Conservation (phyloP, 1,284 basidiomycete genomes). For the Trichosporon sp. region DNA sequence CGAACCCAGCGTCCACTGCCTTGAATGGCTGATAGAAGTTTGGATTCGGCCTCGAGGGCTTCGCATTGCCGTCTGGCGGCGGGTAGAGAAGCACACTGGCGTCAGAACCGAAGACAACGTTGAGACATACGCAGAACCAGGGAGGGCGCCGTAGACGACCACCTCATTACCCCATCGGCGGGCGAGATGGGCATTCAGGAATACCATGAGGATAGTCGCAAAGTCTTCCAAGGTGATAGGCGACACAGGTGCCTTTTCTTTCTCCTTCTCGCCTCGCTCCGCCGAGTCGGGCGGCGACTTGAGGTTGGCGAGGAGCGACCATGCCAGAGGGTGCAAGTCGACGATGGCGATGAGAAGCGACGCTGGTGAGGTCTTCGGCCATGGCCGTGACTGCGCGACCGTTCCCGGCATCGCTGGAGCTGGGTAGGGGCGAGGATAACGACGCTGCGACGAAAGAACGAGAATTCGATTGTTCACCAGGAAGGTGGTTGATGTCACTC, state of each 20-base stretch:
- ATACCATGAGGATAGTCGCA: constrained; percentile 79
- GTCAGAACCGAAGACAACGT: neutral
- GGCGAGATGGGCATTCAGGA: constrained; percentile 90
- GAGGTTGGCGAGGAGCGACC: constrained; percentile 64
- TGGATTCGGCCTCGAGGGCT: constrained; percentile 61
- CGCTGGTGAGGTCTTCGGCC: constrained; percentile 48
- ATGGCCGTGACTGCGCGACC: constrained; percentile 23
- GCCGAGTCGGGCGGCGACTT: constrained; percentile 26
- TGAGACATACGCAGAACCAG: constrained; percentile 64
- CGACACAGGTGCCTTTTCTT: constrained; percentile 43
- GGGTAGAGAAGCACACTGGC: constrained; percentile 46
- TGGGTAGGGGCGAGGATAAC: neutral
- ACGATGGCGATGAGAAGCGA: constrained; percentile 78
- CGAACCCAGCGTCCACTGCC: constrained; percentile 64
- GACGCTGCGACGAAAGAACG: neutral
- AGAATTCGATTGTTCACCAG: neutral
- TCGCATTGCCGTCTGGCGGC: constrained; percentile 48
- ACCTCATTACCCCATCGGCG: constrained; percentile 87
- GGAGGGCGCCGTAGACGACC: constrained; percentile 84
- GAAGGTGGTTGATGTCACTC: neutral
- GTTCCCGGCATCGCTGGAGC: neutral
- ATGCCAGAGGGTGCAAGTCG: constrained; percentile 79
- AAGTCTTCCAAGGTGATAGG: constrained; percentile 69
- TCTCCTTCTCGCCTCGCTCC: constrained; percentile 25
- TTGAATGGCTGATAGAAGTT: constrained; percentile 81